These are phyloP conservation scores for Hygrophila difformis DNA, from an alignment of 257 asterid species.

Conservation along the genomic window DNA sequence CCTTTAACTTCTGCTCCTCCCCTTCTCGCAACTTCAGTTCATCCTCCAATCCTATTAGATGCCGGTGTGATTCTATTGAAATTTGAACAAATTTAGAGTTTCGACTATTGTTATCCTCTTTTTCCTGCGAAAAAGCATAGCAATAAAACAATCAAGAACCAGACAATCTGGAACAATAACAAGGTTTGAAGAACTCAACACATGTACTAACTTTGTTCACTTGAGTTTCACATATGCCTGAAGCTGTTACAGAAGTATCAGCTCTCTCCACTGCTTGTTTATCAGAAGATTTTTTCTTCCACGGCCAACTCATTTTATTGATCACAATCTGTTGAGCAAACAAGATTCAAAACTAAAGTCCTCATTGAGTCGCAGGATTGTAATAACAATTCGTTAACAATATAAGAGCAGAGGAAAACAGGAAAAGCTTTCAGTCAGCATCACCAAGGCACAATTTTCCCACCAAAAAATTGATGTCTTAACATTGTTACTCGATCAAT, in stretches of 20 bases:
- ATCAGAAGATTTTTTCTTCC: slow-evolving; percentile 96
- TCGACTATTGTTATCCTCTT: slow-evolving; percentile 42
- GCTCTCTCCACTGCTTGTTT: slow-evolving; percentile 35
- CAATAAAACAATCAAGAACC: background rate
- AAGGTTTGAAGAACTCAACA: background rate
- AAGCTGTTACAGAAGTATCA: slow-evolving; percentile 30
- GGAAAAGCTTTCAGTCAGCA: background rate
- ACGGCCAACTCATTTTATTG: slow-evolving; percentile 94
- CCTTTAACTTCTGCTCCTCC: slow-evolving; percentile 56
- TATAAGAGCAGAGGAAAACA: background rate
- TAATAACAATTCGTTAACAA: background rate
- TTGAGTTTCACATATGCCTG: slow-evolving; percentile 31
- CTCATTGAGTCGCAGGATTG: too few relatives aligned
- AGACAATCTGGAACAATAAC: background rate
- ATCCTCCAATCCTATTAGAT: slow-evolving; percentile 90
- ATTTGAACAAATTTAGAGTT: slow-evolving; percentile 87
- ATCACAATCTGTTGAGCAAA: slow-evolving; percentile 29
- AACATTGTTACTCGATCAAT: background rate
- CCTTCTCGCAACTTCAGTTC: slow-evolving; percentile 63
- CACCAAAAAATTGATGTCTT: background rate
- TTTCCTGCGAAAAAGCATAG: slow-evolving; percentile 26
- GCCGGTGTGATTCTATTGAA: slow-evolving; percentile 85
- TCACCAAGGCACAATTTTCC: background rate
- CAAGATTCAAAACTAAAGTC: too few relatives aligned
- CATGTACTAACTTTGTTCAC: slow-evolving; percentile 46